These are phyloP conservation scores for Hypoxylon sp. DNA, from an alignment of 2,329 filamentous ascomycete genomes.

Conservation along the genomic window DNA sequence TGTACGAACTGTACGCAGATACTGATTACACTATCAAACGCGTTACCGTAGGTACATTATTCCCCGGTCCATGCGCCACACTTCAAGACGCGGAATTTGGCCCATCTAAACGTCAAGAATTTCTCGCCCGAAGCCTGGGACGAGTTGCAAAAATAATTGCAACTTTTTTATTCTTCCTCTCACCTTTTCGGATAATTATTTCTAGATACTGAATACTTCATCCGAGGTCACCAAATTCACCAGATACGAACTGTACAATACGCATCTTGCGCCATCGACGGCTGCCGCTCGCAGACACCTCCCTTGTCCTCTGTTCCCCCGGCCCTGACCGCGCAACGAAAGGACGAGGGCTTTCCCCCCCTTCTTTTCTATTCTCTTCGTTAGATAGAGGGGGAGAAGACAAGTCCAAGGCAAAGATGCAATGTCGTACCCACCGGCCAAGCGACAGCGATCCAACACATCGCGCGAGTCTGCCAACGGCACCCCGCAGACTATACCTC, in stretches of 20 bases:
- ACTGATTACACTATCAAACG: slow-evolving; percentile 11
- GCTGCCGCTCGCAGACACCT: slow-evolving; percentile 1
- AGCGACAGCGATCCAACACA: slow-evolving; percentile 47
- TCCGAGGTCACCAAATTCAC: background rate
- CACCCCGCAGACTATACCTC: slow-evolving; percentile 45
- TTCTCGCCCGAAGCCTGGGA: slow-evolving; percentile 33
- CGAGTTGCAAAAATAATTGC: slow-evolving; percentile 1
- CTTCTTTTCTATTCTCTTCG: too few species aligned
- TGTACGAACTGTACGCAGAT: background rate
- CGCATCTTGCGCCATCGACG: background rate
- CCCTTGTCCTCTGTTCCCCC: slow-evolving; percentile 8
- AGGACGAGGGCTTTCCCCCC: background rate
- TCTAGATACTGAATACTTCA: background rate
- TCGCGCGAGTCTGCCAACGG: slow-evolving; percentile 45
- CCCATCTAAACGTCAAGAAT: slow-evolving; percentile 36
- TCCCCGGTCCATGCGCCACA: slow-evolving; percentile 32
- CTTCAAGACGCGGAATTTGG: slow-evolving; percentile 35
- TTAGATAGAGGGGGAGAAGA: slow-evolving; percentile 2
- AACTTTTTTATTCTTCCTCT: background rate
- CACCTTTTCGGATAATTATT: background rate
- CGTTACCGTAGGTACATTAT: too few species aligned
- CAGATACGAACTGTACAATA: too few species aligned
- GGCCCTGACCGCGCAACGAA: slow-evolving; percentile 23
- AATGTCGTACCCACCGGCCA: slow-evolving; percentile 46
- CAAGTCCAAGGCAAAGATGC: slow-evolving; percentile 34